phyloP scores from a whole-genome alignment of 176 grass and related monocot species.

The Areca catechu region DNA sequence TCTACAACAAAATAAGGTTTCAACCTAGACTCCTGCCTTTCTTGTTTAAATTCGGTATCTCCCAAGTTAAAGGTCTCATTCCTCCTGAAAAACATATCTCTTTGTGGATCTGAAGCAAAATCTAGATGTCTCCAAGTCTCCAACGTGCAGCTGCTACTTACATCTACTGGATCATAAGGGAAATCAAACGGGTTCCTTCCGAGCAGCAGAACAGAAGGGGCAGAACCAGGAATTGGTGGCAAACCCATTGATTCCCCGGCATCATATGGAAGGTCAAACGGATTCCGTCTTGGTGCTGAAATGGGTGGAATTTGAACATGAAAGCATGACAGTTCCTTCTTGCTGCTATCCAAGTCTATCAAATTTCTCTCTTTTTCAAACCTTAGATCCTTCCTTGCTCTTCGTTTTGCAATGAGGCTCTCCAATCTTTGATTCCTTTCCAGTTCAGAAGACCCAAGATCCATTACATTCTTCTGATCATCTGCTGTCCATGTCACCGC shows the following conservation, averaged over 20 bases:
- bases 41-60: constrained; percentile 33
- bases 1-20: constrained; percentile 47
- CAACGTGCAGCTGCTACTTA: constrained; percentile 13
- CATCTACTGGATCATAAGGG: constrained; percentile 37
- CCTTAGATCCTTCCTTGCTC: constrained; percentile 72
- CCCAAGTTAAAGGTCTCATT: constrained; percentile 78
- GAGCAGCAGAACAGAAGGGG: constrained; percentile 64
- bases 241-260: constrained; percentile 23
- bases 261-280: constrained; percentile 66
- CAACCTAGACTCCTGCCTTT: constrained; percentile 38
- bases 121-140: constrained; percentile 36
- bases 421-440: constrained; percentile 93
- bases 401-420: constrained; percentile 67
- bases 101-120: constrained; percentile 28
- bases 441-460: constrained; percentile 85
- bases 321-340: constrained; percentile 45
- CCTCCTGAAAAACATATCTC: constrained; percentile 53
- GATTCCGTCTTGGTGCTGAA: constrained; percentile 62
- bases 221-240: constrained; percentile 59
- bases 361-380: constrained; percentile 48
- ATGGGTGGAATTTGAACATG: constrained; percentile 43
- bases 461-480: constrained; percentile 93
- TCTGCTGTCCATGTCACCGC: constrained; percentile 82
- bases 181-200: constrained; percentile 72
- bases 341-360: constrained; percentile 29